These are phyloP conservation scores for Carallia pectinifolia DNA, from an alignment of 345 rosid species.

Conservation along the genomic window DNA sequence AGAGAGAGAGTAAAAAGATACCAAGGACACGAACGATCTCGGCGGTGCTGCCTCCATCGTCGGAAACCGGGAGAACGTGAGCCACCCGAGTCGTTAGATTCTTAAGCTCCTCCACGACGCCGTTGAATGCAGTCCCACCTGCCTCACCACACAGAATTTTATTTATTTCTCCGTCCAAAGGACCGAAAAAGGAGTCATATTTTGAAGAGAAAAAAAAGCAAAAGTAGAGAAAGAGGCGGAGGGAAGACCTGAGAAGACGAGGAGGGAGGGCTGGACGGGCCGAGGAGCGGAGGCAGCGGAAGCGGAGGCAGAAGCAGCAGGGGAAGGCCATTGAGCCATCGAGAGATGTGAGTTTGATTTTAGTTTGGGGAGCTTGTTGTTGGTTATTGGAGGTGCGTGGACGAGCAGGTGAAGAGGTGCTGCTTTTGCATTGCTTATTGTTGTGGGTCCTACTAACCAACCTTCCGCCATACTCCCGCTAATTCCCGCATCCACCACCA, in stretches of 20 bases:
- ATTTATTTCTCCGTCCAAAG: neutral
- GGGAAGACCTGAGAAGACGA: slow-evolving; percentile 77
- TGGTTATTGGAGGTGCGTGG: neutral
- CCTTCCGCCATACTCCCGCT: slow-evolving; percentile 63
- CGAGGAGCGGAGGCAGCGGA: slow-evolving; percentile 26
- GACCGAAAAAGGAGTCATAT: neutral
- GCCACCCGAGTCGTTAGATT: slow-evolving; percentile 75
- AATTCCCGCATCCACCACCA: slow-evolving; percentile 1
- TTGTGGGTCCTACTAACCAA: slow-evolving; percentile 33
- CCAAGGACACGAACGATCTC: slow-evolving; percentile 97
- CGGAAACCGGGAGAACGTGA: slow-evolving; percentile 93
- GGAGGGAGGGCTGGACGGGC: slow-evolving; percentile 60
- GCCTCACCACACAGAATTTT: neutral
- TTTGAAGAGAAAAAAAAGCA: neutral
- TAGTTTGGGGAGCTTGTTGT: slow-evolving; percentile 7
- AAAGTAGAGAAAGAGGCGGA: neutral
- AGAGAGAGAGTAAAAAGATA: slow-evolving; percentile 17
- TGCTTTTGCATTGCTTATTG: slow-evolving; percentile 7
- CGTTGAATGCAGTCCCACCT: slow-evolving; percentile 96
- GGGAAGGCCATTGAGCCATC: slow-evolving; percentile 25
- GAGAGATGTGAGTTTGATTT: slow-evolving; percentile 1
- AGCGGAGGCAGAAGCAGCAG: neutral
- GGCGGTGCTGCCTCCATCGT: slow-evolving; percentile 98
- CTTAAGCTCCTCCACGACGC: slow-evolving; percentile 91
- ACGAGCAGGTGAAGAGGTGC: slow-evolving; percentile 10